Evolutionary conservation across 148 eudicot genomes (phyloP).

Genomic region (Bassia scoparia): DNA sequence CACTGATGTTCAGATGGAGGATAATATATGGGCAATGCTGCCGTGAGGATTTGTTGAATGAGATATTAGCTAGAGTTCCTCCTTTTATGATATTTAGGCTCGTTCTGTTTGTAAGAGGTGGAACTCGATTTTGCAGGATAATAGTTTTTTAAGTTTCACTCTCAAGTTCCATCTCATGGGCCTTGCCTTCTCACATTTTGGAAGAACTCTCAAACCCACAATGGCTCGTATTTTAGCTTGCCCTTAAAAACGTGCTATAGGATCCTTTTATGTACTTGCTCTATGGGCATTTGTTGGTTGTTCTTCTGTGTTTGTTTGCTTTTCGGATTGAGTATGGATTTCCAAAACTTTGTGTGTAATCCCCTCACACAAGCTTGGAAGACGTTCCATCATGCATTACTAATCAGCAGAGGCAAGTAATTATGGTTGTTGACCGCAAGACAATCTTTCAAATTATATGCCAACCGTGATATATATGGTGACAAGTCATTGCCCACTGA

Average conservation of each 20-base stretch:
- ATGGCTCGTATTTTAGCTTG: slow-evolving; percentile 85
- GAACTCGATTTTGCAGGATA: slow-evolving; percentile 86
- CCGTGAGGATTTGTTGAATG: slow-evolving; percentile 92
- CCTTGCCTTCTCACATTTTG: slow-evolving; percentile 93
- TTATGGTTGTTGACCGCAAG: slow-evolving; percentile 82
- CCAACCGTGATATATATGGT: slow-evolving; percentile 82
- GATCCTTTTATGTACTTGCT: slow-evolving; percentile 70
- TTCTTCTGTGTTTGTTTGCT: slow-evolving; percentile 86
- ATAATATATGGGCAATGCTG: slow-evolving; percentile 94
- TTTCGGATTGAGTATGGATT: slow-evolving; percentile 72
- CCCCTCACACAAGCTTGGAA: slow-evolving; percentile 89
- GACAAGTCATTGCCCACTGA: slow-evolving; percentile 87
- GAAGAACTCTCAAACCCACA: slow-evolving; percentile 83
- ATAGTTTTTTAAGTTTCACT: slow-evolving; percentile 79
- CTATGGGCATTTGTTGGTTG: slow-evolving; percentile 94
- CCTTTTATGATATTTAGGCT: slow-evolving; percentile 90
- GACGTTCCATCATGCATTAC: slow-evolving; percentile 78
- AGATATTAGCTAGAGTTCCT: slow-evolving; percentile 89
- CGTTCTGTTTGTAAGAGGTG: slow-evolving; percentile 94
- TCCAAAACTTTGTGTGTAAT: slow-evolving; percentile 78
- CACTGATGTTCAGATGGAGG: slow-evolving; percentile 92
- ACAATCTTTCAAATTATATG: slow-evolving; percentile 78
- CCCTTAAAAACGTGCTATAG: slow-evolving; percentile 92
- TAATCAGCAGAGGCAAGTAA: slow-evolving; percentile 87
- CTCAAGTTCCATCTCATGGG: slow-evolving; percentile 94